Percentiles rank a stretch among this genome's conserved stretches.
Evolutionary conservation across 2,329 filamentous ascomycete genomes (phyloP).

Genomic region (Colletotrichum kahawae): DNA sequence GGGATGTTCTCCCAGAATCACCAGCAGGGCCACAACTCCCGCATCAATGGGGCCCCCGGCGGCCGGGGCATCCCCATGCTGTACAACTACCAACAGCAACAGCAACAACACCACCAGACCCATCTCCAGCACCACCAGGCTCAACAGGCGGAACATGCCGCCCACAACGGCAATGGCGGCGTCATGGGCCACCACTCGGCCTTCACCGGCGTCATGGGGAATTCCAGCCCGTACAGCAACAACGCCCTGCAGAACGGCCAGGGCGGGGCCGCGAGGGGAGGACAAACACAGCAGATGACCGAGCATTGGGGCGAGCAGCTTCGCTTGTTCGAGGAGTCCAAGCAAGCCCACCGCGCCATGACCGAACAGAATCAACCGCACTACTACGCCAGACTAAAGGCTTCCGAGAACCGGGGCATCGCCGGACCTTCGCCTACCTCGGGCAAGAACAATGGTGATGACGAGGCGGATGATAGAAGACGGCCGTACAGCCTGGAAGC

Average conservation of each 20-base stretch:
- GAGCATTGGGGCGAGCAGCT: conserved; percentile 91
- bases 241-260: conserved; percentile 64
- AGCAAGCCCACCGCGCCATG: conserved; percentile 74
- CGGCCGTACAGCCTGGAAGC: conserved; percentile 70
- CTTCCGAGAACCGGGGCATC: conserved; percentile 72
- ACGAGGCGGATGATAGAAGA: conserved; percentile 61
- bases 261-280: conserved; percentile 48
- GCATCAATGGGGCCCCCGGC: conserved; percentile 73
- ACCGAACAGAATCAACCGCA: conserved; percentile 68
- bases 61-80: conserved; percentile 67
- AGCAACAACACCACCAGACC: conserved; percentile 65
- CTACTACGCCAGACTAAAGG: conserved; percentile 75
- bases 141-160: conserved; percentile 63
- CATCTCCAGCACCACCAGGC: conserved; percentile 68
- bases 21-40: conserved; percentile 75
- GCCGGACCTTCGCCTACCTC: conserved; percentile 56
- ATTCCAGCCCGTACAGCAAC: conserved; percentile 64
- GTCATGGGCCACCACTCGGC: conserved; percentile 64
- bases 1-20: conserved; percentile 78
- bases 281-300: conserved; percentile 57
- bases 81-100: conserved; percentile 72
- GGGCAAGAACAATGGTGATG: conserved; percentile 54
- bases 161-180: conserved; percentile 58
- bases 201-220: conserved; percentile 68
- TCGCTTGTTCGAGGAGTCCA: conserved; percentile 78